phyloP scores from a whole-genome alignment of 2,329 filamentous ascomycete genomes.

The Nemania bipapillata region DNA sequence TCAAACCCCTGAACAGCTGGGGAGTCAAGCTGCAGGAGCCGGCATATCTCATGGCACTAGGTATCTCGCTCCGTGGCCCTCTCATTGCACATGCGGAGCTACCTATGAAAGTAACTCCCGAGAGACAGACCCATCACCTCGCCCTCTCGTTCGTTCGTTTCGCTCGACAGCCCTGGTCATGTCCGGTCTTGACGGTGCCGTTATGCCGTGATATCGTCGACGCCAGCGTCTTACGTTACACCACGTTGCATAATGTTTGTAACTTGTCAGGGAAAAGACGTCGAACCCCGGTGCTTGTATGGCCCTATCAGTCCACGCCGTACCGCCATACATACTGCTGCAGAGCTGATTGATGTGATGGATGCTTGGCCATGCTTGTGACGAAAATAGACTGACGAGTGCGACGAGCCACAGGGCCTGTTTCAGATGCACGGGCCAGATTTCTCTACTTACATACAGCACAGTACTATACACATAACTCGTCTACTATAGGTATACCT shows the following conservation, averaged over 20 bases:
- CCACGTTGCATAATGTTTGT: constrained; percentile 35
- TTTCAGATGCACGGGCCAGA: constrained; percentile 37
- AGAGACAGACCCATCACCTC: constrained; percentile 6
- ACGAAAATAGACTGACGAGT: constrained; percentile 34
- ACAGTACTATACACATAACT: no score
- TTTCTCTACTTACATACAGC: constrained; percentile 25
- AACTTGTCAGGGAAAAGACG: constrained; percentile 18
- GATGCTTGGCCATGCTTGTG: neutral
- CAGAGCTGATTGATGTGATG: neutral
- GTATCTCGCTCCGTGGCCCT: constrained; percentile 1
- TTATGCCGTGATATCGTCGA: constrained; percentile 1
- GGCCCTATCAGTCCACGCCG: constrained; percentile 3
- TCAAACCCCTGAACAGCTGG: constrained; percentile 24
- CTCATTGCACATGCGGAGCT: constrained; percentile 24
- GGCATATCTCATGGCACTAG: constrained; percentile 26
- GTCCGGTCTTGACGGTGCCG: constrained; percentile 1
- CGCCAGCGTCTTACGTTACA: constrained; percentile 10
- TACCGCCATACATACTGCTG: neutral
- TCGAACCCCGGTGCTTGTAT: constrained; percentile 13
- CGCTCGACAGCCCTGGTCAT: constrained; percentile 10
- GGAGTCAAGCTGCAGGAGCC: constrained; percentile 30
- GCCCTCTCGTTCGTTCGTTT: no score
- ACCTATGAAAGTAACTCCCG: constrained; percentile 23
- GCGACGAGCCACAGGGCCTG: constrained; percentile 29
- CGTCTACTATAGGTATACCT: neutral